Base-by-base conservation (phyloP, 345 rosid species). In the Hirschfeldia incana region DNA sequence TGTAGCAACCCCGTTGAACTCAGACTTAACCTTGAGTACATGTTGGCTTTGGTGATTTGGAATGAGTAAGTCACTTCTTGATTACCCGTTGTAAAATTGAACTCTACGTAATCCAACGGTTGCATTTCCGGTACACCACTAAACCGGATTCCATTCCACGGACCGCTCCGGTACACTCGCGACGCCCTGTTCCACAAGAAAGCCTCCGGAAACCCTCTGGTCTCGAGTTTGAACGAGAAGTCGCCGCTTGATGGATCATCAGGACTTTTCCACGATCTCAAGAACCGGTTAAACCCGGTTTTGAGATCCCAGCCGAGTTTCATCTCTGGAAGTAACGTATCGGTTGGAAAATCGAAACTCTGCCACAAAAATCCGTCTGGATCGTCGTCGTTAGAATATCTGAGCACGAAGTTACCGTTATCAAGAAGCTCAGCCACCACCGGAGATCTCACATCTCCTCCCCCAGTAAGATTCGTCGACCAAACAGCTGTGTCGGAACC, bases 101-200 rank as follows among this genome's bases (percentile, higher is more conserved):
- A 88, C 2, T 34, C 44, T 5, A 94, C 83, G 74, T 84, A 58
- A 62, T 77, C 77, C 0, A 82, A 51, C 7, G 94, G 86, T 69
- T 84, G 16, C 98, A 92, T 94, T 51, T 94, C 97, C 51, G 97
- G 94, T 60, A 87, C 90, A 16, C 94, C 97, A 37, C 93, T 88
- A 74, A 91, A 91, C 68, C 87, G 74, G 4, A 77, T 1, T 4
- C 97, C 97, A 64, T 91, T 86, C 97, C 94, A 94, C 0, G 97
- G 87, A 17, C 97, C 98, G 44, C 89, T 85, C 42, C 94, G 77
- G 71, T 71, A 85, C 30, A 59, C 7, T 70, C 13, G 76, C 3
- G 16, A 12, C 7, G 76, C 80, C 16, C 66, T 58, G 9, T 74
- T 76, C 83, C 71, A 76, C 8, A 94, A n/a, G 37, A 87, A 90